Conservation (phyloP, 208 protist genomes). For the Acanthamoeba lenticulata region DNA sequence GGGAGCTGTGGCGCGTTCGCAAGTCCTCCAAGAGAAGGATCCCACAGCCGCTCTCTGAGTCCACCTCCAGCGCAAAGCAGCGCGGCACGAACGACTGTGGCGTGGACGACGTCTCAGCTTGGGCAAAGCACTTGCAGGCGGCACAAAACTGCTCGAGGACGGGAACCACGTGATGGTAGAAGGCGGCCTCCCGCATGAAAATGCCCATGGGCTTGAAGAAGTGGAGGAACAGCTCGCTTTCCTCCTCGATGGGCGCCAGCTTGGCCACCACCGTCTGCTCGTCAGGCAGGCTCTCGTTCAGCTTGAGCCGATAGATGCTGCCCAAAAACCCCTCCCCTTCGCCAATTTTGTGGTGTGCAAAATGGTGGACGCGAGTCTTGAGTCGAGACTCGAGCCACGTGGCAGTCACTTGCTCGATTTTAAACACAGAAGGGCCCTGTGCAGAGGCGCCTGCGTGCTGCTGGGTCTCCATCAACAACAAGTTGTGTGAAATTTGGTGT, state of each 20-base stretch:
- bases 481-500: too few species aligned
- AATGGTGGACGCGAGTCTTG: background rate
- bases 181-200: background rate
- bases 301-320: background rate
- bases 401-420: background rate
- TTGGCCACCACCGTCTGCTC: background rate
- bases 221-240: background rate
- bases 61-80: background rate
- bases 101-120: too few species aligned
- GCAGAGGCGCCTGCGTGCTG: too few species aligned
- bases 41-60: background rate
- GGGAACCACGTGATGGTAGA: background rate
- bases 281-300: background rate
- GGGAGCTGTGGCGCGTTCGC: background rate
- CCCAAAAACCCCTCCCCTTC: background rate
- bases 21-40: background rate
- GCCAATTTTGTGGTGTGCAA: background rate
- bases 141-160: background rate
- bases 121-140: background rate
- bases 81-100: background rate
- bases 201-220: background rate
- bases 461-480: too few species aligned
- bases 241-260: background rate
- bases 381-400: background rate
- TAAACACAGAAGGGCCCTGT: too few species aligned